Percentiles rank a stretch among this genome's conserved stretches.
Conservation (phyloP, 305 asterid genomes). For the Fraxinus paxiana region DNA sequence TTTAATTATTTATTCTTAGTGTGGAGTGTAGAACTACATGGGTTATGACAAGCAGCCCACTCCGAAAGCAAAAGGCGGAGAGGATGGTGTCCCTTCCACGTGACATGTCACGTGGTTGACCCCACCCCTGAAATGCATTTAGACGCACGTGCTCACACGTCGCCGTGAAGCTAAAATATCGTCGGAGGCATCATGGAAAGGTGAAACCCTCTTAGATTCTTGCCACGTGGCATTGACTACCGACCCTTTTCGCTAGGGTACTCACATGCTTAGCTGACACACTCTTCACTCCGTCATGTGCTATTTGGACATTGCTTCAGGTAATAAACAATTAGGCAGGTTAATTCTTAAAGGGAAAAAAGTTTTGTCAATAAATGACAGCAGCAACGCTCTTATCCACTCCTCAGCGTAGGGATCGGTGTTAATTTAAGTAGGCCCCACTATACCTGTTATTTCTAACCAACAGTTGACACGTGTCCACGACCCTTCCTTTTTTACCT, state of each 20-base stretch:
- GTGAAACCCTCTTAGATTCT: slow-evolving; percentile 7
- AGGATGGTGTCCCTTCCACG: slow-evolving; percentile 19
- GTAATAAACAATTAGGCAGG: neutral
- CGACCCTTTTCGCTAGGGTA: slow-evolving; percentile 31
- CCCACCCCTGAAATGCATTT: slow-evolving; percentile 16
- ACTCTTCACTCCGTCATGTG: slow-evolving; percentile 44
- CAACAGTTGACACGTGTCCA: neutral
- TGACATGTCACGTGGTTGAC: slow-evolving; percentile 21
- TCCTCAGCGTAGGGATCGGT: slow-evolving; percentile 22
- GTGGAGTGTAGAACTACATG: neutral
- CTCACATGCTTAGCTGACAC: slow-evolving; percentile 54
- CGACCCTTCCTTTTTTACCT: neutral
- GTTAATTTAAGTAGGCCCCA: neutral
- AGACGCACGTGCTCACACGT: slow-evolving; percentile 39
- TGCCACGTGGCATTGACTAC: slow-evolving; percentile 47
- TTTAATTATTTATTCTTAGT: neutral
- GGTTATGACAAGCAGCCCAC: neutral
- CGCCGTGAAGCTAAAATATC: slow-evolving; percentile 23
- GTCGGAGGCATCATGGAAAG: slow-evolving; percentile 14
- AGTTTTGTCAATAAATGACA: neutral
- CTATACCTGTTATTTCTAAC: neutral
- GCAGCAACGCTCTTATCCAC: slow-evolving; percentile 16
- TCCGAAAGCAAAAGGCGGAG: neutral
- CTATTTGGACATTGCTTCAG: slow-evolving; percentile 13
- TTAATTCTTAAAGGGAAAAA: neutral